Conservation (phyloP, 2,329 filamentous ascomycete species). For the Phaeosphaeriaceae sp. region DNA sequence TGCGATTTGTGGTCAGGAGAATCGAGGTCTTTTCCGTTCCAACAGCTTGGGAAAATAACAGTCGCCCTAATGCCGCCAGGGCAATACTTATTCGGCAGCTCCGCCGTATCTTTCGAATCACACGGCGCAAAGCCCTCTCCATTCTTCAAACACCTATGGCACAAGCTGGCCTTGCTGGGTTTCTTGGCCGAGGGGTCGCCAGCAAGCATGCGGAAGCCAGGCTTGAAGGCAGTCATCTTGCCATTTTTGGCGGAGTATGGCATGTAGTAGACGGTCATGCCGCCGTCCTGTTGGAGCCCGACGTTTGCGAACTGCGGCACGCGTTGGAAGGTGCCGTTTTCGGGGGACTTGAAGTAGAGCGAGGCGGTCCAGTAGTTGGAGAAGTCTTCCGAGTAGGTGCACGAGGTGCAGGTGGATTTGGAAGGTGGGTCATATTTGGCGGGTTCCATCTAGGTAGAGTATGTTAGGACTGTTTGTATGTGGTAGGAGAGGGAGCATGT, state of each 20-base stretch:
- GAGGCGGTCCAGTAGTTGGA: slow-evolving; percentile 43
- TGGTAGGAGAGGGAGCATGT: too few species aligned
- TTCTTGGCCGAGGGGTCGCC: slow-evolving; percentile 60
- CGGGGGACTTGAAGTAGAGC: slow-evolving; percentile 40
- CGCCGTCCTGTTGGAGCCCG: slow-evolving; percentile 39
- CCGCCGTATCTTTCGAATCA: slow-evolving; percentile 28
- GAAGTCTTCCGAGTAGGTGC: slow-evolving; percentile 40
- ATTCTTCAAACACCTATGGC: slow-evolving; percentile 26
- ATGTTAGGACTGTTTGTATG: slow-evolving; percentile 19
- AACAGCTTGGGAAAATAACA: slow-evolving; percentile 76
- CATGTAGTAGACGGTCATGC: slow-evolving; percentile 72
- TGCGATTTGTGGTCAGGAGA: slow-evolving; percentile 66
- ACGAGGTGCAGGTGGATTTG: slow-evolving; percentile 38
- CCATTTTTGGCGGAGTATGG: slow-evolving; percentile 68
- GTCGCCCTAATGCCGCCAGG: slow-evolving; percentile 74
- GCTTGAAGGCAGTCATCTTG: slow-evolving; percentile 69
- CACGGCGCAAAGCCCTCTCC: slow-evolving; percentile 33
- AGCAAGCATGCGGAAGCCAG: slow-evolving; percentile 73
- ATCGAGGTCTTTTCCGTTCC: slow-evolving; percentile 66
- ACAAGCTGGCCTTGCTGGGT: slow-evolving; percentile 22
- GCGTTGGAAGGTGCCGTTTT: slow-evolving; percentile 43
- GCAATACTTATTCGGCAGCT: slow-evolving; percentile 72
- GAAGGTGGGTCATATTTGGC: slow-evolving; percentile 32
- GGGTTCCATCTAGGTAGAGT: slow-evolving; percentile 33
- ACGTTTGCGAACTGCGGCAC: slow-evolving; percentile 40